phyloP scores from a whole-genome alignment of 805 yeast genomes.

The Yamadazyma takamatsuzukensis region DNA sequence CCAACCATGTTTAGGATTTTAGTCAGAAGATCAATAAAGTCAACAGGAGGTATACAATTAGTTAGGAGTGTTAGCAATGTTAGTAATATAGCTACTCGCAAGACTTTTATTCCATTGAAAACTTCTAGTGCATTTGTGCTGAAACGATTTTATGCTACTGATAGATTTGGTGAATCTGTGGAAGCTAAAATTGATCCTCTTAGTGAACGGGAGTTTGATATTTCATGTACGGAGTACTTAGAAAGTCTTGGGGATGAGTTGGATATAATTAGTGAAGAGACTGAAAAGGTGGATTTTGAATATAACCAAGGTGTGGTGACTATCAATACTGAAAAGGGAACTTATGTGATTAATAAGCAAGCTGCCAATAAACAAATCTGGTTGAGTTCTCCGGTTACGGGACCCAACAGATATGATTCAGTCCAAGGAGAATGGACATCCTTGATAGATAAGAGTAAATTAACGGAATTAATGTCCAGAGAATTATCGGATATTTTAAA shows the following conservation, averaged over 20 bases:
- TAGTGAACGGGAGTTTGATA: conserved; percentile 55
- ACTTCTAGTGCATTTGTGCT: background rate
- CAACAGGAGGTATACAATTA: too few species aligned
- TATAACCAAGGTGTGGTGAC: conserved; percentile 85
- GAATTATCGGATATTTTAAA: conserved; percentile 31
- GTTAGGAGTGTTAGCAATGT: background rate
- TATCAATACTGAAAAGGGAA: conserved; percentile 62
- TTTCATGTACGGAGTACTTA: conserved; percentile 60
- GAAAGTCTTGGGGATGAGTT: conserved; percentile 65
- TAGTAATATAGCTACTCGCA: background rate
- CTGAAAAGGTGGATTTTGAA: conserved; percentile 70
- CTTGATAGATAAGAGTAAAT: conserved; percentile 53
- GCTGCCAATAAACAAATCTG: conserved; percentile 97
- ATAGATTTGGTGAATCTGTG: conserved; percentile 11
- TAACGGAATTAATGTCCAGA: conserved; percentile 30
- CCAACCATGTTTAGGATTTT: too few species aligned
- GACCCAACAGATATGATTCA: conserved; percentile 77
- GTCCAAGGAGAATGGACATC: conserved; percentile 76
- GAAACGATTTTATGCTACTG: conserved; percentile 9
- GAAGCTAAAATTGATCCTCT: conserved; percentile 45
- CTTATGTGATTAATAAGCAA: conserved; percentile 92
- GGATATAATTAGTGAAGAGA: conserved; percentile 61
- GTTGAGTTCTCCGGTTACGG: conserved; percentile 90
- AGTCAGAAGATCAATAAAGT: too few species aligned
- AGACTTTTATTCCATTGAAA: background rate